Evolutionary conservation across 1,284 basidiomycete species (phyloP).

Genomic region (Moniliella sp.): DNA sequence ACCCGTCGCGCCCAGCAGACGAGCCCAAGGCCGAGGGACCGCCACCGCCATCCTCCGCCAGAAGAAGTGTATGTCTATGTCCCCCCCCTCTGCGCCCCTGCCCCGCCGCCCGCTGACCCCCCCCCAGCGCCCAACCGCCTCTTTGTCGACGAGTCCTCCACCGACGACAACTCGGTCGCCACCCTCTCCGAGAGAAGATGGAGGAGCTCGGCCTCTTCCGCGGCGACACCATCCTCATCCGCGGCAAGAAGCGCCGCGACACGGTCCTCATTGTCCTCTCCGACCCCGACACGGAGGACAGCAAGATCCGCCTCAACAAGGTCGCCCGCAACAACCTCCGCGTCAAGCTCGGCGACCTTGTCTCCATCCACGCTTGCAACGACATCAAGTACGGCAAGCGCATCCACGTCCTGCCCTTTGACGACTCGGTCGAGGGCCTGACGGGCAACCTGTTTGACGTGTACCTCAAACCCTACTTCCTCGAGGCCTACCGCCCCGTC

Average conservation of each 20-base stretch:
- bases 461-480: constrained; percentile 94
- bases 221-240: constrained; percentile 47
- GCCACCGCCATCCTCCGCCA: constrained; percentile 28
- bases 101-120: too few species aligned
- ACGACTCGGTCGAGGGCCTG: constrained; percentile 86
- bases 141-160: constrained; percentile 33
- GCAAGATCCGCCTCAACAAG: constrained; percentile 90
- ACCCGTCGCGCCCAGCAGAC: neutral
- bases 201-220: constrained; percentile 79
- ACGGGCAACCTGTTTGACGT: constrained; percentile 97
- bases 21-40: constrained; percentile 21
- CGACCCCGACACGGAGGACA: constrained; percentile 87
- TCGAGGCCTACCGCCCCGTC: constrained; percentile 88
- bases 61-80: constrained; percentile 28
- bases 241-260: constrained; percentile 78
- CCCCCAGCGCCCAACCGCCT: constrained; percentile 22
- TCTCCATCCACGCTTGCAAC: constrained; percentile 79
- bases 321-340: constrained; percentile 94
- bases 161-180: constrained; percentile 47
- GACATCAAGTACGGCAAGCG: constrained; percentile 99
- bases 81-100: too few species aligned
- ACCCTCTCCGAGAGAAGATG: constrained; percentile 92
- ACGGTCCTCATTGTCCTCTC: constrained; percentile 75
- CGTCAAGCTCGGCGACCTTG: constrained; percentile 86
- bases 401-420: constrained; percentile 86